phyloP scores from a whole-genome alignment of 148 eudicot species.

The Hydrangea macrophylla region DNA sequence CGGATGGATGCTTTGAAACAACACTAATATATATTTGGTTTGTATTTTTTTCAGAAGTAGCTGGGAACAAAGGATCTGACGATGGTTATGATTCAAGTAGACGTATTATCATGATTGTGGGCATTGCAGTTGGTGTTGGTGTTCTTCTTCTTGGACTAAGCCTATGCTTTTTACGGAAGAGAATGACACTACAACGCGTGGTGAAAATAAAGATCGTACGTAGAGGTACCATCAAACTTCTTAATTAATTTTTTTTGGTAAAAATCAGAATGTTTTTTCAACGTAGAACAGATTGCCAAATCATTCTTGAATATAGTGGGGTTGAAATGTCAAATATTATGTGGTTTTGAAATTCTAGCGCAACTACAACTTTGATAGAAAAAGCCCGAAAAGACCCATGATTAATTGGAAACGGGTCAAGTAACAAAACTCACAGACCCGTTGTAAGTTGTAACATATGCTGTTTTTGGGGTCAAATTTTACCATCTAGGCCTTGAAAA shows the following conservation, averaged over 20 bases:
- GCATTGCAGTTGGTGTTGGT: constrained; percentile 29
- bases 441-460: too few relatives aligned
- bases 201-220: constrained; percentile 10
- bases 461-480: too few relatives aligned
- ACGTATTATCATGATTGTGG: constrained; percentile 24
- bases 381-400: too few relatives aligned
- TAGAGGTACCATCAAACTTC: constrained; percentile 33
- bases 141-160: constrained; percentile 26
- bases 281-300: not conserved
- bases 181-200: constrained; percentile 17
- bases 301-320: too few relatives aligned
- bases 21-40: not conserved
- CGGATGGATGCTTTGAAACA: not conserved
- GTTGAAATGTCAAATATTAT: too few relatives aligned
- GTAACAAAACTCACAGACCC: too few relatives aligned
- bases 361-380: too few relatives aligned
- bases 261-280: not conserved
- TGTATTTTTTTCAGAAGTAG: constrained; percentile 6
- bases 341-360: too few relatives aligned
- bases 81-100: constrained; percentile 17
- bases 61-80: constrained; percentile 20
- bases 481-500: too few relatives aligned
- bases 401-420: too few relatives aligned
- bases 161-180: constrained; percentile 22
- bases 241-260: not conserved